phyloP scores from a whole-genome alignment of 331 rosid species.

The Quercus tomentella region DNA sequence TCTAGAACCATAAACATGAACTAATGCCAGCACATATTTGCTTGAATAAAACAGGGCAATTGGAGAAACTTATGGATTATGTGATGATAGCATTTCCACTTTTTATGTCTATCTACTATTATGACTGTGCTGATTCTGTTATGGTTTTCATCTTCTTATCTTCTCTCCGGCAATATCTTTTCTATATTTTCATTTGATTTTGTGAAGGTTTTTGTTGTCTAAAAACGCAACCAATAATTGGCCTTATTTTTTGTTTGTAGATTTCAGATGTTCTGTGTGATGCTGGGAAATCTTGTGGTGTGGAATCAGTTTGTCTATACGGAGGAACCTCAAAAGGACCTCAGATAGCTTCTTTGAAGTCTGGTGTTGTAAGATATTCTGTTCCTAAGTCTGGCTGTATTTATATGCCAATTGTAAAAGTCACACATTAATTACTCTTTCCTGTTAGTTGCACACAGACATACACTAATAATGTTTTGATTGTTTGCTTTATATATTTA shows the following conservation, averaged over 20 bases:
- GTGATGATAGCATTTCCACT: not conserved
- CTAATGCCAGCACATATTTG: no score
- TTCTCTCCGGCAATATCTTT: not conserved
- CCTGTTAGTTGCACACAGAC: not conserved
- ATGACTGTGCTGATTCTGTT: not conserved
- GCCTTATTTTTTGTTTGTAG: constrained; percentile 39
- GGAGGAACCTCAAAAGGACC: constrained; percentile 95
- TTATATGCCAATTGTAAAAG: not conserved
- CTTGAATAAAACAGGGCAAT: no score
- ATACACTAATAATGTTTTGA: not conserved
- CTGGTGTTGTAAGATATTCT: constrained; percentile 78
- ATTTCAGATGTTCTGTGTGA: constrained; percentile 83
- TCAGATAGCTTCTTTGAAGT: constrained; percentile 74
- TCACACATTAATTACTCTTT: not conserved
- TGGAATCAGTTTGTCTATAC: constrained; percentile 67
- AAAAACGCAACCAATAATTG: constrained; percentile 9
- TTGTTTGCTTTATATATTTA: not conserved
- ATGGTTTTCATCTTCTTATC: not conserved
- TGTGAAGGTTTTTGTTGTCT: not conserved
- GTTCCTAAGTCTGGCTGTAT: not conserved
- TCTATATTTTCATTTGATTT: not conserved
- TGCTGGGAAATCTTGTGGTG: constrained; percentile 83
- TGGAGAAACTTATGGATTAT: not conserved
- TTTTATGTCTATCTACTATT: not conserved
- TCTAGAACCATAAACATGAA: not conserved